Evolutionary conservation across 2,329 filamentous ascomycete genomes (phyloP).

Genomic region (Colletotrichum siamense): DNA sequence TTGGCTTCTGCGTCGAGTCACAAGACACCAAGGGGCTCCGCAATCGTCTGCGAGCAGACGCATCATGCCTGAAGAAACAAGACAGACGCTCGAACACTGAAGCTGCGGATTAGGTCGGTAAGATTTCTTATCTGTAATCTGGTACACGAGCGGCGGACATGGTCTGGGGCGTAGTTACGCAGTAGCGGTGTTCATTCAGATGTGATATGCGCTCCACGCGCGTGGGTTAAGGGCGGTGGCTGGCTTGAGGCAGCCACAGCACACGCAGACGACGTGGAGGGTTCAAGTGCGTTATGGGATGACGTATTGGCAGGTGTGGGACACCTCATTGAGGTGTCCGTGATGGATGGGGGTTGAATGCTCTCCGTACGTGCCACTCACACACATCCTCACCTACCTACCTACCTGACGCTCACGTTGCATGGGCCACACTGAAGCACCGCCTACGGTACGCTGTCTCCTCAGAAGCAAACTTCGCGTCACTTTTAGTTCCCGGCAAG

Average conservation of each 20-base stretch:
- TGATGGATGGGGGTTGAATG: background rate
- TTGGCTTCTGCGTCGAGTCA: constrained; percentile 13
- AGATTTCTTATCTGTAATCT: background rate
- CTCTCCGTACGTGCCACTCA: background rate
- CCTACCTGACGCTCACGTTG: background rate
- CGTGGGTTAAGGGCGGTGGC: background rate
- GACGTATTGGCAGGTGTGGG: background rate
- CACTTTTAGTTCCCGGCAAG: constrained; percentile 13
- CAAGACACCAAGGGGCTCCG: constrained; percentile 4
- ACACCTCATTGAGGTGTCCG: background rate
- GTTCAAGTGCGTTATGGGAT: background rate
- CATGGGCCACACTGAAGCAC: constrained; percentile 2
- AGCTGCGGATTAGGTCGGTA: background rate
- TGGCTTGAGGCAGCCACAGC: background rate
- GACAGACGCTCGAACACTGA: background rate
- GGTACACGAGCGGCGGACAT: background rate
- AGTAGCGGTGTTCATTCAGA: background rate
- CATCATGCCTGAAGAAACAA: constrained; percentile 7
- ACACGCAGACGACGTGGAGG: background rate
- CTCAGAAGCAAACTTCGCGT: background rate
- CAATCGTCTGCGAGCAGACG: background rate
- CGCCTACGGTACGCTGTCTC: background rate
- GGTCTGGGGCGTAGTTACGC: background rate
- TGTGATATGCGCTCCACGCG: background rate
- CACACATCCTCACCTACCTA: background rate